Conservation (phyloP, 805 yeast genomes). For the Candida arabinofermentans region DNA sequence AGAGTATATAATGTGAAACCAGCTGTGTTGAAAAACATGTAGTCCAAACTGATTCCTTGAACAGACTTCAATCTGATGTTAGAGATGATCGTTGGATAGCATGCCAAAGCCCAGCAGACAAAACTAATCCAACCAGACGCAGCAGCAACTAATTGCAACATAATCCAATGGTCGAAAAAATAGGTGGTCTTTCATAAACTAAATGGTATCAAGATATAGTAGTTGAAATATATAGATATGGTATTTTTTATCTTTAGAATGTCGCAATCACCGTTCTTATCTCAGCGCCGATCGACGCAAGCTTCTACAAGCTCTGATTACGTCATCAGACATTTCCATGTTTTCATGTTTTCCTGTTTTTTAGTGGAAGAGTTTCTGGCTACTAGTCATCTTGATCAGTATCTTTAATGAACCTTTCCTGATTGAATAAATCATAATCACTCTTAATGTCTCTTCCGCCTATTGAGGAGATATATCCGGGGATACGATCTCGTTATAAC, state of each 20-base stretch:
- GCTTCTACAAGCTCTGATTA: too few relatives aligned
- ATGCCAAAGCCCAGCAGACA: constrained; percentile 28
- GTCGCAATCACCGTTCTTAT: neutral
- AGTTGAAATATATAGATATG: too few relatives aligned
- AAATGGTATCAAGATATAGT: too few relatives aligned
- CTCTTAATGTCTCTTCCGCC: neutral
- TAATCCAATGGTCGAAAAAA: neutral
- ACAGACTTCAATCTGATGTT: constrained; percentile 29
- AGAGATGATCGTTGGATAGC: constrained; percentile 31
- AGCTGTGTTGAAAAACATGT: constrained; percentile 30
- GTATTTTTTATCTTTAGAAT: too few relatives aligned
- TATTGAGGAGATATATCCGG: constrained; percentile 11
- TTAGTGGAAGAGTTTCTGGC: too few relatives aligned
- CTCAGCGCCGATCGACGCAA: too few relatives aligned
- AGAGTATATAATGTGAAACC: constrained; percentile 31
- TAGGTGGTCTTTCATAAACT: neutral
- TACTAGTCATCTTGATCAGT: too few relatives aligned
- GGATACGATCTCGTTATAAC: constrained; percentile 17
- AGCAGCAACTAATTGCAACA: constrained; percentile 15
- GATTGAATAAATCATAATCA: too few relatives aligned
- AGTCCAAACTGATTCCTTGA: constrained; percentile 34
- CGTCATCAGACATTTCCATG: too few relatives aligned
- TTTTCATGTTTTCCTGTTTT: too few relatives aligned
- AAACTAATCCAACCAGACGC: constrained; percentile 30
- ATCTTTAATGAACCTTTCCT: too few relatives aligned